A percentile compares a stretch with the other conserved stretches of the same genome.
These are phyloP conservation scores for Naegleria gruberi DNA, from an alignment of 208 protist species.

Conservation along the genomic window DNA sequence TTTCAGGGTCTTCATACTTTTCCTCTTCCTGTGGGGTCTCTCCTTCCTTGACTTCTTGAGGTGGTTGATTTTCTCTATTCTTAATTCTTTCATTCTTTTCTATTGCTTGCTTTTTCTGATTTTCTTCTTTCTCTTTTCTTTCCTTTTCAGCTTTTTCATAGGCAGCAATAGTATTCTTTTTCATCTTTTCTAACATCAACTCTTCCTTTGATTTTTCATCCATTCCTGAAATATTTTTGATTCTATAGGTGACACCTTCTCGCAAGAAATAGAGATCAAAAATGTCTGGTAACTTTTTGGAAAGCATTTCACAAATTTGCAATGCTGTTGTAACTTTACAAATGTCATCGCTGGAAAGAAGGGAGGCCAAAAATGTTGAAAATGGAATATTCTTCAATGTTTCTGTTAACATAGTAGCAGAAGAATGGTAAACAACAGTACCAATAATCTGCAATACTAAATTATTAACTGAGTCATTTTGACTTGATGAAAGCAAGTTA, in stretches of 20 bases:
- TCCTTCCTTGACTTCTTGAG: neutral
- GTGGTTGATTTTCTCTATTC: neutral
- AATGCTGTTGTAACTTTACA: constrained; percentile 50
- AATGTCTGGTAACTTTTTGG: constrained; percentile 55
- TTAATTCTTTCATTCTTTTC: constrained; percentile 2
- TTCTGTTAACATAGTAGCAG: constrained; percentile 45
- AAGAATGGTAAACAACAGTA: constrained; percentile 50
- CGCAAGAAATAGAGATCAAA: constrained; percentile 61
- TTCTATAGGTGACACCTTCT: constrained; percentile 56
- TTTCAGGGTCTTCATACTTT: neutral
- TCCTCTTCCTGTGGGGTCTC: neutral
- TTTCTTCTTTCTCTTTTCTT: neutral
- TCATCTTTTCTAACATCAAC: neutral
- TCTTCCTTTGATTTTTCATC: neutral
- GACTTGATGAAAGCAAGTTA: neutral
- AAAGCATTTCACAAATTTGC: constrained; percentile 47
- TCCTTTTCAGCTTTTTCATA: neutral
- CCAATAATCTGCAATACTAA: constrained; percentile 52
- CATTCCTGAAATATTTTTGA: neutral
- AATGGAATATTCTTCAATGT: constrained; percentile 35
- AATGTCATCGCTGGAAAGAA: constrained; percentile 29
- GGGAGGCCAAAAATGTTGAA: neutral
- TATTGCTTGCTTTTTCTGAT: neutral
- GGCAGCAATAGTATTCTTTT: neutral
- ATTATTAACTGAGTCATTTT: neutral